phyloP scores from a whole-genome alignment of 352 stramenopile species.

The Phytophthora idaei region DNA sequence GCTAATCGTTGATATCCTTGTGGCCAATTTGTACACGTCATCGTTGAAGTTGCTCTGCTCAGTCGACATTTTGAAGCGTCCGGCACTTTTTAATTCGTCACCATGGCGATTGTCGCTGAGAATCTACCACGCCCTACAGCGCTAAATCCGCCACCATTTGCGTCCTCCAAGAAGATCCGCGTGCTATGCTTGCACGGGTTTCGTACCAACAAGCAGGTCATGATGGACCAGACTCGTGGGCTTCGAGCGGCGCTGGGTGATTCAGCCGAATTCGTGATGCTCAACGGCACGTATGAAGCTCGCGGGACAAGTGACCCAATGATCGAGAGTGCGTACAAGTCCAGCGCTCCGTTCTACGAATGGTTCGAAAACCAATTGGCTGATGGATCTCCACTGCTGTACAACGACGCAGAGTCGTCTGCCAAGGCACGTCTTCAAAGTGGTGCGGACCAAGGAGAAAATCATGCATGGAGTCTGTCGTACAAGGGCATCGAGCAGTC shows the following conservation, averaged over 20 bases:
- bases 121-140: conserved; percentile 25
- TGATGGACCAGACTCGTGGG: conserved; percentile 48
- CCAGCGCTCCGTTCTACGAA: conserved; percentile 48
- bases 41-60: conserved; percentile 36
- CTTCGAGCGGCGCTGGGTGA: conserved; percentile 40
- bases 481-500: conserved; percentile 47
- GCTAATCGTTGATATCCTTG: not conserved
- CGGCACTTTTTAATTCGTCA: not conserved
- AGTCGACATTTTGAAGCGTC: conserved; percentile 33
- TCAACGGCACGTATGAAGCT: conserved; percentile 51
- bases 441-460: conserved; percentile 31
- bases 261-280: conserved; percentile 45
- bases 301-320: conserved; percentile 36
- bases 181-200: conserved; percentile 64
- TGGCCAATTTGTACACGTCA: conserved; percentile 23
- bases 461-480: conserved; percentile 37
- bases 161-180: conserved; percentile 35
- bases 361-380: conserved; percentile 48
- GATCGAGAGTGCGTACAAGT: conserved; percentile 40
- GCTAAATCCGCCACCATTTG: conserved; percentile 13
- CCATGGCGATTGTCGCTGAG: conserved; percentile 20
- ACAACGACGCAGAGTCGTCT: conserved; percentile 42
- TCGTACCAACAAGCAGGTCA: conserved; percentile 55
- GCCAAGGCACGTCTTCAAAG: conserved; percentile 31
- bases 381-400: conserved; percentile 30